These are phyloP conservation scores for Metschnikowia dekortorum DNA, from an alignment of 805 yeast genomes.

Conservation along the genomic window DNA sequence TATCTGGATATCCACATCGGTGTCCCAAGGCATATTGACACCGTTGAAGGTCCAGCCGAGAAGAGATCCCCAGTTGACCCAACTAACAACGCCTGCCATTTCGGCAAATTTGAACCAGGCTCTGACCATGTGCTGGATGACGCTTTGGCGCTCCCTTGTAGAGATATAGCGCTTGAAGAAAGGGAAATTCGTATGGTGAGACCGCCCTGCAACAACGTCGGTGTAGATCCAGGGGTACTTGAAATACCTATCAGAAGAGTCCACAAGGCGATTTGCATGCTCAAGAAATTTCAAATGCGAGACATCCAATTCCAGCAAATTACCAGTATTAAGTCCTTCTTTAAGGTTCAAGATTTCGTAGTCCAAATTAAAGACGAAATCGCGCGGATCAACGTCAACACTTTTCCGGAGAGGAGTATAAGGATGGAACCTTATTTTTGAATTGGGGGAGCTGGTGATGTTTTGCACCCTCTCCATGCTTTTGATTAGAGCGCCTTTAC, in stretches of 20 bases:
- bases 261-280: constrained; percentile 19
- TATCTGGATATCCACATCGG: constrained; percentile 17
- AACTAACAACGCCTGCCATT: constrained; percentile 23
- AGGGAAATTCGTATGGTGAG: constrained; percentile 30
- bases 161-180: constrained; percentile 34
- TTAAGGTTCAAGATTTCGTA: constrained; percentile 23
- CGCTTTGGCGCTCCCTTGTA: constrained; percentile 33
- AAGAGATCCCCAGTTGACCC: constrained; percentile 27
- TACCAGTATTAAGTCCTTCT: constrained; percentile 13
- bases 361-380: constrained; percentile 30
- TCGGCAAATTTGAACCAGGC: constrained; percentile 37
- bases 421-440: constrained; percentile 2
- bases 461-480: constrained; percentile 5
- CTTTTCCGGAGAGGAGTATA: constrained; percentile 8
- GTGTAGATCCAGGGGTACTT: constrained; percentile 39
- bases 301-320: constrained; percentile 16
- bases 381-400: constrained; percentile 19
- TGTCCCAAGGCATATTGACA: constrained; percentile 19
- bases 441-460: no score
- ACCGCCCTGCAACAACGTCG: constrained; percentile 31
- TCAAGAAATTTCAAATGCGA: constrained; percentile 28
- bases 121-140: constrained; percentile 34
- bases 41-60: constrained; percentile 20
- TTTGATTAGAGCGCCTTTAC: constrained; percentile 6
- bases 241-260: constrained; percentile 28